Base-by-base conservation (phyloP, 2,329 filamentous ascomycete species). In the Aspergillus felis region DNA sequence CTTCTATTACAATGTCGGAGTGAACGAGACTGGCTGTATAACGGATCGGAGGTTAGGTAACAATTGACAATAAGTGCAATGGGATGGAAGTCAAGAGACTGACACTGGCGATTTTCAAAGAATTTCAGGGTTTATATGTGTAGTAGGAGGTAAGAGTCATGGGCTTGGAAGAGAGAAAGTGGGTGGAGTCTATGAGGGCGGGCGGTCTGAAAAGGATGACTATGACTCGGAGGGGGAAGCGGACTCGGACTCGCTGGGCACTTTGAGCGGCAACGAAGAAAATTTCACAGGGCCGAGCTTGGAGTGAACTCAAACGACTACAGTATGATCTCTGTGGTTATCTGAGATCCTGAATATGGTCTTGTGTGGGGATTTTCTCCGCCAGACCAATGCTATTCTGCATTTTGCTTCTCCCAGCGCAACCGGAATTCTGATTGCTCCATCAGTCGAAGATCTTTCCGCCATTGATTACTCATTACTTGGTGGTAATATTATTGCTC, bases 121-220 rank as follows among this genome's bases (percentile, higher is more conserved):
- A 59, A 54, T 53, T 53, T 54, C 48, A 55, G 51, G 58, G 63
- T 68, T 70, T 66, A 70, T 69, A 69, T 66, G 57, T 55, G 42
- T 57, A 48, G 29, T 53, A 53, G 57, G 54, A 50, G 55, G 60
- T 57, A 71, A 70, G 70, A 71, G 70, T 72, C 70, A 72, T 69
- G 58, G 60, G 50, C 51, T 52, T n/a, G 28, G 41, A 55, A 58
- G 56, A 58, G 57, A 58, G 56, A 20, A 66, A 64, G 61, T 62
- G 62, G 59, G 68, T 65, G 61, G 63, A 61, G 66, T 64, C 59
- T 54, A 59, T 58, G 56, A 60, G 53, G 61, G 60, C 60, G 68
- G 68, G 68, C 69, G 67, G 68, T 71, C 67, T 69, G 58, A 50
- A 49, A 38, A 27, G 47, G 17, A 53, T n/a, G 28, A 55, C 32